A percentile compares a stretch with the other conserved stretches of the same genome.
phyloP scores from a whole-genome alignment of 768 basidiomycete species.

The Russula sp. region DNA sequence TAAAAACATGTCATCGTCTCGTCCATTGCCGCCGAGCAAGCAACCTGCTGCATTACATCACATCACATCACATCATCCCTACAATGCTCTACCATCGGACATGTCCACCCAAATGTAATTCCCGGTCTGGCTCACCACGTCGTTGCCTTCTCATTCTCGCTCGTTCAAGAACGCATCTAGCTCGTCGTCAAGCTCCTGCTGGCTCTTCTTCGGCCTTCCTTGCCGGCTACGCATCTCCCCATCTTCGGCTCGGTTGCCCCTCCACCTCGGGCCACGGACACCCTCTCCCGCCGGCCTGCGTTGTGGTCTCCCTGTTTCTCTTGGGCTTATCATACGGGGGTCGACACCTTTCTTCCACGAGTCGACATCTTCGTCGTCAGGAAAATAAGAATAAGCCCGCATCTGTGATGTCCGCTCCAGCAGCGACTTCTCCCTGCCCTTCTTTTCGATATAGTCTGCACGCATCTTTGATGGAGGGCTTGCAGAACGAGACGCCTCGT shows the following conservation, averaged over 20 bases:
- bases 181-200: constrained; percentile 78
- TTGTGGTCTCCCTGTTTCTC: constrained; percentile 23
- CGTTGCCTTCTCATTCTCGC: constrained; percentile 6
- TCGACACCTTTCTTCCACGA: constrained; percentile 38
- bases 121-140: neutral
- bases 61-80: constrained; percentile 8
- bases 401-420: constrained; percentile 50
- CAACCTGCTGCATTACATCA: neutral
- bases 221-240: constrained; percentile 30
- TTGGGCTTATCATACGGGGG: constrained; percentile 33
- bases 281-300: constrained; percentile 22
- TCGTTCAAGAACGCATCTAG: constrained; percentile 70
- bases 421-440: constrained; percentile 37
- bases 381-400: constrained; percentile 37
- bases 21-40: constrained; percentile 7
- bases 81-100: neutral
- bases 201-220: constrained; percentile 47
- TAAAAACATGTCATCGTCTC: neutral
- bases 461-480: constrained; percentile 59
- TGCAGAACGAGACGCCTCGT: constrained; percentile 24
- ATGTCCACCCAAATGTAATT: neutral
- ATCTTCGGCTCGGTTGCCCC: constrained; percentile 18
- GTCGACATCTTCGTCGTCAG: constrained; percentile 27
- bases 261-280: neutral
- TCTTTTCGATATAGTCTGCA: constrained; percentile 51